phyloP scores from a whole-genome alignment of 805 yeast species.

The Lipomyces yamanashiensis region DNA sequence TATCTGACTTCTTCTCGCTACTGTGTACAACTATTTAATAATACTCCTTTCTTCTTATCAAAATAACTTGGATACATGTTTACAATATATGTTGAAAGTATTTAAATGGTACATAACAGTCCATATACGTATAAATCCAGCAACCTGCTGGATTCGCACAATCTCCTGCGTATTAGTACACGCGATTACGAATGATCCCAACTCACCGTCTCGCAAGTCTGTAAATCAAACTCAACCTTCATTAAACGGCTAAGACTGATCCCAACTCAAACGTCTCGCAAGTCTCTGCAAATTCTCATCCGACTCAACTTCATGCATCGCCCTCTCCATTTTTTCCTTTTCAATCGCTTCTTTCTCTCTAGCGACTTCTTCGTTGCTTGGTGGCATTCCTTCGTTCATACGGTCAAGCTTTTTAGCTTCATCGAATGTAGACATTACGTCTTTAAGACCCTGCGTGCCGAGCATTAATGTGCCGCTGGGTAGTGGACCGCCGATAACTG shows the following conservation, averaged over 20 bases:
- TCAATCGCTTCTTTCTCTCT: slow-evolving; percentile 53
- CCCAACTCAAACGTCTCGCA: slow-evolving; percentile 31
- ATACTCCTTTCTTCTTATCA: too few relatives aligned
- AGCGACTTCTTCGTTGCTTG: slow-evolving; percentile 62
- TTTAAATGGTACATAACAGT: too few relatives aligned
- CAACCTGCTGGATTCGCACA: too few relatives aligned
- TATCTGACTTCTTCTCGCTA: too few relatives aligned
- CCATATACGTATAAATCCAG: too few relatives aligned
- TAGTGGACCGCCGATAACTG: slow-evolving; percentile 68
- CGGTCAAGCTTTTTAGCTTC: slow-evolving; percentile 82
- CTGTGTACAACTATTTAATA: too few relatives aligned
- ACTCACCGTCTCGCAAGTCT: too few relatives aligned
- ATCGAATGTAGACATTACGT: slow-evolving; percentile 71
- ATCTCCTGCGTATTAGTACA: too few relatives aligned
- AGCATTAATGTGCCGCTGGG: slow-evolving; percentile 86
- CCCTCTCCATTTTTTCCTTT: slow-evolving; percentile 44
- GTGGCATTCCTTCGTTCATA: slow-evolving; percentile 87
- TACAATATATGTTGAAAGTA: too few relatives aligned
- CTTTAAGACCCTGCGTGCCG: slow-evolving; percentile 79
- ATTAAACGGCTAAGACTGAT: neutral
- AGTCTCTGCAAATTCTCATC: slow-evolving; percentile 30
- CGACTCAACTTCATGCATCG: slow-evolving; percentile 24
- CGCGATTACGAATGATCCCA: too few relatives aligned
- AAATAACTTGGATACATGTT: too few relatives aligned
- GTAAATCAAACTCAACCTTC: too few relatives aligned